Evolutionary conservation across 495 filamentous ascomycete genomes (phyloP).

Genomic region (Lineolata rhizophorae): DNA sequence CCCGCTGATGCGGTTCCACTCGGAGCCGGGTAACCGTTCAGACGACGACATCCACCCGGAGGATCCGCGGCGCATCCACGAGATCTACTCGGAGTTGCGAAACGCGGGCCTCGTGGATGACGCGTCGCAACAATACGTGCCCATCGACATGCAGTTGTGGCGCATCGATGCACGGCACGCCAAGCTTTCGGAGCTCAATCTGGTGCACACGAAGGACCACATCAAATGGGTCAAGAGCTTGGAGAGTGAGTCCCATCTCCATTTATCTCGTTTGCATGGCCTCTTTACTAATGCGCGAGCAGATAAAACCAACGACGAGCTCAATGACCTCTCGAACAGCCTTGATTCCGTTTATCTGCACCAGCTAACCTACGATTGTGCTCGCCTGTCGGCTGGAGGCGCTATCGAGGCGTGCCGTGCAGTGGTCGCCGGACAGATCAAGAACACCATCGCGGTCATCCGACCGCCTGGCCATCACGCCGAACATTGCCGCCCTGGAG

Average conservation of each 20-base stretch:
- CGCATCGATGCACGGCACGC: slow-evolving; percentile 58
- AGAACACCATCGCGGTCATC: slow-evolving; percentile 88
- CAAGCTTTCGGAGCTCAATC: slow-evolving; percentile 48
- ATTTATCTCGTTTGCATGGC: too few relatives aligned
- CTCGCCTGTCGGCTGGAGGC: slow-evolving; percentile 71
- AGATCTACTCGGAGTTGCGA: slow-evolving; percentile 72
- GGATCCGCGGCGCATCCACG: slow-evolving; percentile 71
- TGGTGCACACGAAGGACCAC: slow-evolving; percentile 54
- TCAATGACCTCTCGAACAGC: slow-evolving; percentile 39
- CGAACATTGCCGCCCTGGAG: slow-evolving; percentile 61
- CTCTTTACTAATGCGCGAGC: too few relatives aligned
- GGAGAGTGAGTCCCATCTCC: slow-evolving; percentile 22
- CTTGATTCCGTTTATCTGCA: slow-evolving; percentile 85
- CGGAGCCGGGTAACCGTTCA: slow-evolving; percentile 30
- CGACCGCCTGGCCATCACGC: slow-evolving; percentile 92
- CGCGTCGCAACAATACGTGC: slow-evolving; percentile 17
- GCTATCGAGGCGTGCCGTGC: slow-evolving; percentile 85
- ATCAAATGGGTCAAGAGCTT: slow-evolving; percentile 54
- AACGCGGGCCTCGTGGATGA: slow-evolving; percentile 48
- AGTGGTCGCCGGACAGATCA: slow-evolving; percentile 56
- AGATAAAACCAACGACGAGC: slow-evolving; percentile 34
- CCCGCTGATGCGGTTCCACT: slow-evolving; percentile 77
- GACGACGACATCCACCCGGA: slow-evolving; percentile 70
- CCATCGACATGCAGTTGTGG: too few relatives aligned
- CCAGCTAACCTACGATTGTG: slow-evolving; percentile 53